phyloP scores from a whole-genome alignment of 306 rosid species.

The Lagenaria siceraria region DNA sequence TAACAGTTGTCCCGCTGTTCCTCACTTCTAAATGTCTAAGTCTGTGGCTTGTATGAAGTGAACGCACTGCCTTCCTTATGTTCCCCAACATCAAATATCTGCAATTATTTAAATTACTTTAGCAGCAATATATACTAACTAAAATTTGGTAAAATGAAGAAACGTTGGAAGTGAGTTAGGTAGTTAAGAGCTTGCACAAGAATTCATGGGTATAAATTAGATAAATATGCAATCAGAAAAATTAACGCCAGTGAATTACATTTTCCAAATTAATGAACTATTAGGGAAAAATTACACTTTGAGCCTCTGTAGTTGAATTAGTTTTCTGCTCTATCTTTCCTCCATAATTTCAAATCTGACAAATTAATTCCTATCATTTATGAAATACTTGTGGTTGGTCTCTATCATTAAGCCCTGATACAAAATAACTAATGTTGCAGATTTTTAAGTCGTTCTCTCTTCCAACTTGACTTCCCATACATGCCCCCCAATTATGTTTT shows the following conservation, averaged over 20 bases:
- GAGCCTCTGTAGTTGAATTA: background rate
- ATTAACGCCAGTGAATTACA: background rate
- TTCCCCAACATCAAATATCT: conserved; percentile 64
- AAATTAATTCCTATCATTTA: background rate
- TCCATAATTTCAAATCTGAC: background rate
- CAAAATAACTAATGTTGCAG: background rate
- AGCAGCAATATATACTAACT: background rate
- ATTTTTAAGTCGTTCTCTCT: background rate
- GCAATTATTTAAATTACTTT: conserved; percentile 24
- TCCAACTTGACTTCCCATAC: background rate
- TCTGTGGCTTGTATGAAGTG: conserved; percentile 26
- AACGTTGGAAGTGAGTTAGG: background rate
- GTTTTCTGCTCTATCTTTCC: background rate
- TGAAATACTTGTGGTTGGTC: background rate
- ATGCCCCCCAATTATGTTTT: too few species aligned
- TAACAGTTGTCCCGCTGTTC: conserved; percentile 32
- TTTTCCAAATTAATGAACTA: background rate
- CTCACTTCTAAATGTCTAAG: conserved; percentile 21
- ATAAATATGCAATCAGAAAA: background rate
- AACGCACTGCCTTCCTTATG: conserved; percentile 36
- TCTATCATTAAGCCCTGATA: background rate
- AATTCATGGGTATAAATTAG: background rate
- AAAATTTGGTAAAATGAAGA: background rate
- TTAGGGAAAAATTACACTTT: background rate
- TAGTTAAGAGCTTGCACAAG: background rate